phyloP scores from a whole-genome alignment of 495 filamentous ascomycete species.

The Sabuloglossum arenarium region DNA sequence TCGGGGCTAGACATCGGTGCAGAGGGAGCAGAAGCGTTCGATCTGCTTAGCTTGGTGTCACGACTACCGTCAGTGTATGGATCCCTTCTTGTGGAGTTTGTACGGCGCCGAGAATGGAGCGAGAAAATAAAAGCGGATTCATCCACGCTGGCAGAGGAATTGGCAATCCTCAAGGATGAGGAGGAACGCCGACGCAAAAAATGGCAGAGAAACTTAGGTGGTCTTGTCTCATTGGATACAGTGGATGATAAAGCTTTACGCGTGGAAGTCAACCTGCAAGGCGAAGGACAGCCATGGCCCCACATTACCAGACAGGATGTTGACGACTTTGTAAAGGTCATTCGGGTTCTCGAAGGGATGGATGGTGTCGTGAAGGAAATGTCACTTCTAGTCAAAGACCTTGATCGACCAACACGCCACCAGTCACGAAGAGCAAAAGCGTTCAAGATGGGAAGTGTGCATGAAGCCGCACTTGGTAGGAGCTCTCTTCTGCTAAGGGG shows the following conservation, averaged over 20 bases:
- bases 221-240: conserved; percentile 28
- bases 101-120: conserved; percentile 72
- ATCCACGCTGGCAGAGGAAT: conserved; percentile 68
- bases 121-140: conserved; percentile 77
- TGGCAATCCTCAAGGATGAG: conserved; percentile 75
- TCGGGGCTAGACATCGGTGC: conserved; percentile 45
- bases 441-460: conserved; percentile 90
- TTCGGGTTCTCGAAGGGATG: conserved; percentile 36
- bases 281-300: conserved; percentile 66
- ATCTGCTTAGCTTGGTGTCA: conserved; percentile 51
- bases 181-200: conserved; percentile 72
- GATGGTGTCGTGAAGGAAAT: conserved; percentile 44
- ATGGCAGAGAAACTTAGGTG: conserved; percentile 66
- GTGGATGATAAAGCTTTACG: conserved; percentile 45
- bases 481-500: conserved; percentile 63
- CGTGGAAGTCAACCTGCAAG: conserved; percentile 67
- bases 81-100: conserved; percentile 63
- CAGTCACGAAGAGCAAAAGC: conserved; percentile 61
- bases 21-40: conserved; percentile 49
- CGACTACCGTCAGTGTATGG: conserved; percentile 77
- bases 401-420: conserved; percentile 56
- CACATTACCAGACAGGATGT: conserved; percentile 33
- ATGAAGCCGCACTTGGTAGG: conserved; percentile 58
- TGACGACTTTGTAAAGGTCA: conserved; percentile 28
- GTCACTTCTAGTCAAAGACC: conserved; percentile 32